Conservation (phyloP, 176 grass and related monocot species). For the Poa annua region DNA sequence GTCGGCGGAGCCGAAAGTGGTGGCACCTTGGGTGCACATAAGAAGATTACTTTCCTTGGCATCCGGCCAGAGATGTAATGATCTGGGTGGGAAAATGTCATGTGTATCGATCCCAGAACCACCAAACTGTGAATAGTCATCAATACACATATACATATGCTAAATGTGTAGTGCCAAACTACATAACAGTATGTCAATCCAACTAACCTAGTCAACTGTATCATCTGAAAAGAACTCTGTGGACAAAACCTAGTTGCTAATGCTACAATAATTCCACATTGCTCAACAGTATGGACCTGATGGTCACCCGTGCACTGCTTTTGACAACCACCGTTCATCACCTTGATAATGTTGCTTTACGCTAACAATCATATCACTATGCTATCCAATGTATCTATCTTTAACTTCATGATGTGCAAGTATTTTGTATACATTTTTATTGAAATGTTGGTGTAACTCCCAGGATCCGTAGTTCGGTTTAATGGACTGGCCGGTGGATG, state of each 20-base stretch:
- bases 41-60: conserved; percentile 19
- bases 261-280: neutral
- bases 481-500: neutral
- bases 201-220: neutral
- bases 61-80: conserved; percentile 16
- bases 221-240: neutral
- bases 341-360: neutral
- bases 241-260: neutral
- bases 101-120: neutral
- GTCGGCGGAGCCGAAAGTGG: neutral
- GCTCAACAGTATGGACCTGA: neutral
- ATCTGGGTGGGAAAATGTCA: neutral
- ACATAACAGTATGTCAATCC: neutral
- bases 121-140: neutral
- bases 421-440: neutral
- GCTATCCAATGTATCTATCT: neutral
- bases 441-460: neutral
- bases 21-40: conserved; percentile 13
- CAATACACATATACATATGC: neutral
- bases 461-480: neutral
- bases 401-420: neutral
- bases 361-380: neutral
- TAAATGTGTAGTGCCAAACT: neutral
- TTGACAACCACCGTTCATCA: neutral
- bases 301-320: neutral